These are phyloP conservation scores for Alternaria sp. DNA, from an alignment of 2,329 filamentous ascomycete genomes.

Conservation along the genomic window DNA sequence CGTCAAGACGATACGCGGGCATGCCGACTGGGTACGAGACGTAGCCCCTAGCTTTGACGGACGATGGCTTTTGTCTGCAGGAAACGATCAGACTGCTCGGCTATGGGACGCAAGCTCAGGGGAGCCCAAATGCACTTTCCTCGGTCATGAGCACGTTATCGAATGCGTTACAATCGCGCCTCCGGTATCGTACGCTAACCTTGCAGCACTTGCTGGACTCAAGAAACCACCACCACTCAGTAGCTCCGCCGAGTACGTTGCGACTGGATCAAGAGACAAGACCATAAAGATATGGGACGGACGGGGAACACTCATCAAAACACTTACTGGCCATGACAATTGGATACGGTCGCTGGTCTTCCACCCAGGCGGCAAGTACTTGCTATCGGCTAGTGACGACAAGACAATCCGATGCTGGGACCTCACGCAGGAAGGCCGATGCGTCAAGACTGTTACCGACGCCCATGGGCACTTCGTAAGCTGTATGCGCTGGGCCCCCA, in stretches of 20 bases:
- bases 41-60: slow-evolving; percentile 84
- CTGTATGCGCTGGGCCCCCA: slow-evolving; percentile 86
- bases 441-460: slow-evolving; percentile 80
- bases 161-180: slow-evolving; percentile 90
- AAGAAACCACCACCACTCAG: slow-evolving; percentile 79
- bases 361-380: slow-evolving; percentile 89
- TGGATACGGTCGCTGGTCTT: slow-evolving; percentile 89
- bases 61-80: slow-evolving; percentile 79
- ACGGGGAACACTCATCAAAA: slow-evolving; percentile 83
- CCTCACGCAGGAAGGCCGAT: slow-evolving; percentile 85
- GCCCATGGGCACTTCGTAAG: slow-evolving; percentile 85
- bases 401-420: slow-evolving; percentile 96
- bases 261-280: slow-evolving; percentile 89
- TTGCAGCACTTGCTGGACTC: slow-evolving; percentile 78
- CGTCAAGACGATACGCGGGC: slow-evolving; percentile 85
- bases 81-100: slow-evolving; percentile 80
- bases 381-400: slow-evolving; percentile 86
- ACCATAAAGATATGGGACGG: slow-evolving; percentile 89
- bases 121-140: slow-evolving; percentile 78
- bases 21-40: slow-evolving; percentile 90
- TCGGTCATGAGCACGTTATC: slow-evolving; percentile 85
- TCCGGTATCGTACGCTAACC: slow-evolving; percentile 74
- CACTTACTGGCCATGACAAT: slow-evolving; percentile 87
- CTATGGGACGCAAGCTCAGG: slow-evolving; percentile 82
- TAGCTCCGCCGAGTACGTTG: slow-evolving; percentile 84